Percentiles rank a stretch among this genome's conserved stretches.
These are phyloP conservation scores for Suhomyces bolitotheri DNA, from an alignment of 1,139 yeast genomes.

Conservation along the genomic window DNA sequence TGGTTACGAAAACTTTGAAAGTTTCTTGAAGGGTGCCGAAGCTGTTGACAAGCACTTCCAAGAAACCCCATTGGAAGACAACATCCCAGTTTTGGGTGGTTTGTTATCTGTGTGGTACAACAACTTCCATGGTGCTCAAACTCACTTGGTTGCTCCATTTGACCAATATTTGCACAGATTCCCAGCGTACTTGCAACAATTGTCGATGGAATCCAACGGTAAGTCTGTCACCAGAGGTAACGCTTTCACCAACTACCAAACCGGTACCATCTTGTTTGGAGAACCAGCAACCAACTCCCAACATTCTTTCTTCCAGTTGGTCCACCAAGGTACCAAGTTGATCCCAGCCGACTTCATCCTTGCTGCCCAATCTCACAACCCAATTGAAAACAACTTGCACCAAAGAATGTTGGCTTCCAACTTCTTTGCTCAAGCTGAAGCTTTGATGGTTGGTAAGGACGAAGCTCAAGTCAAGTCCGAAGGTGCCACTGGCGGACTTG, in stretches of 20 bases:
- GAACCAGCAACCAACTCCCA: constrained; percentile 99
- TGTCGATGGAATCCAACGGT: constrained; percentile 99
- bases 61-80: constrained; percentile 80
- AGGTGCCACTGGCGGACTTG: constrained; percentile 82
- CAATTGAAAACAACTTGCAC: constrained; percentile 89
- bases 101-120: constrained; percentile 95
- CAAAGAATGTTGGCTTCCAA: constrained; percentile 97
- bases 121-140: constrained; percentile 96
- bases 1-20: constrained; percentile 91
- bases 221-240: constrained; percentile 93
- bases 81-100: constrained; percentile 93
- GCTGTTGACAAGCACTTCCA: constrained; percentile 91
- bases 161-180: constrained; percentile 98
- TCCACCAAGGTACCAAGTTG: constrained; percentile 97
- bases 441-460: constrained; percentile 93
- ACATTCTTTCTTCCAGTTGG: constrained; percentile 98
- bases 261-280: constrained; percentile 94
- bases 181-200: constrained; percentile 98
- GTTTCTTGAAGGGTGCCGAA: constrained; percentile 94
- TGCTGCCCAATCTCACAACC: constrained; percentile 98
- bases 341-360: constrained; percentile 95
- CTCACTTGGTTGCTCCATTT: constrained; percentile 96
- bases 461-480: constrained; percentile 82
- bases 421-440: constrained; percentile 98
- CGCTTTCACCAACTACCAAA: constrained; percentile 87